Evolutionary conservation across 176 grass and related monocot species (phyloP).

Genomic region (Stipa capillata): DNA sequence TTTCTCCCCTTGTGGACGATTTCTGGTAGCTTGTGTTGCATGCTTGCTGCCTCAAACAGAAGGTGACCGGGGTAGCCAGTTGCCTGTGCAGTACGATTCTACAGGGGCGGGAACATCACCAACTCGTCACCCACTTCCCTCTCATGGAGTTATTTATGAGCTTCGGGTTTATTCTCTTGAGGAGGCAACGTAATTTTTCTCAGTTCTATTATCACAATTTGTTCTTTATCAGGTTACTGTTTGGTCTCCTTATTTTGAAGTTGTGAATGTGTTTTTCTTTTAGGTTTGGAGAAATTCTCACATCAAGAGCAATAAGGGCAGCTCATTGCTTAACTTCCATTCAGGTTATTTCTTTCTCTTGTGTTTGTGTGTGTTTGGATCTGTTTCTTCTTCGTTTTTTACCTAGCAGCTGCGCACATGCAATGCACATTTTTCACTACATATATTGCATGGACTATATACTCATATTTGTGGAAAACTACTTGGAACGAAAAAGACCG

Average conservation of each 20-base stretch:
- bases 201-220: conserved; percentile 1
- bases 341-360: conserved; percentile 56
- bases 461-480: too few relatives aligned
- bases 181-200: conserved; percentile 59
- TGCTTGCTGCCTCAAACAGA: conserved; percentile 88
- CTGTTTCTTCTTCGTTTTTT: not conserved
- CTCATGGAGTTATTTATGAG: conserved; percentile 93
- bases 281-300: conserved; percentile 76
- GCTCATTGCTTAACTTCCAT: conserved; percentile 99
- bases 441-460: too few relatives aligned
- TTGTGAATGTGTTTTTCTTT: conserved; percentile 23
- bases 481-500: too few relatives aligned
- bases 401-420: too few relatives aligned
- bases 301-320: conserved; percentile 87
- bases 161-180: conserved; percentile 98
- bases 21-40: conserved; percentile 94
- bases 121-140: conserved; percentile 84
- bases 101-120: conserved; percentile 75
- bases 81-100: conserved; percentile 63
- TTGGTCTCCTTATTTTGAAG: not conserved
- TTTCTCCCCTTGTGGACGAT: conserved; percentile 96
- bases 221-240: conserved; percentile 7
- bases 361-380: not conserved
- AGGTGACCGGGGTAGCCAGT: conserved; percentile 60
- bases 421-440: too few relatives aligned